Percentiles rank a stretch among this genome's conserved stretches.
Evolutionary conservation across 2,329 filamentous ascomycete species (phyloP).

Genomic region (Neonectria magnoliae): DNA sequence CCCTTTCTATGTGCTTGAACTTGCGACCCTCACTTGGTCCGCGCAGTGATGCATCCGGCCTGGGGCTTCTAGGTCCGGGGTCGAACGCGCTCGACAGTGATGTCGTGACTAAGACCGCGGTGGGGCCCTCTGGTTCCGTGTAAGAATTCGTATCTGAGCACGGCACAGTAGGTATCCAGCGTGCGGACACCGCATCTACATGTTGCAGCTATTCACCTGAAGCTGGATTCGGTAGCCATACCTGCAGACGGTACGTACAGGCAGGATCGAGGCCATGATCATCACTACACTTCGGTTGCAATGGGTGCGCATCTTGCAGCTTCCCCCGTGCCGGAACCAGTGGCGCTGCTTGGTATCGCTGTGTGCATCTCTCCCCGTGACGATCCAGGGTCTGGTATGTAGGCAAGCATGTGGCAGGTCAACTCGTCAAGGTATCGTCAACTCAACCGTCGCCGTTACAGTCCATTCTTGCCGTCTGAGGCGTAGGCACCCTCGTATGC

Average conservation of each 20-base stretch:
- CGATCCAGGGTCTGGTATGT: neutral
- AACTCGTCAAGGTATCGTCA: neutral
- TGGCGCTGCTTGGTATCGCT: neutral
- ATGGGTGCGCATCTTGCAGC: neutral
- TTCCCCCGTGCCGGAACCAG: neutral
- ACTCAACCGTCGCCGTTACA: neutral
- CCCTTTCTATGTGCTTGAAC: constrained; percentile 14
- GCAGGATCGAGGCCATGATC: constrained; percentile 4
- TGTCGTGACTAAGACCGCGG: constrained; percentile 1
- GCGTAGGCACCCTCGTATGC: neutral
- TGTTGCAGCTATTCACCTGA: constrained; percentile 18
- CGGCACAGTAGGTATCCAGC: neutral
- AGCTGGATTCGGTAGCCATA: constrained; percentile 20
- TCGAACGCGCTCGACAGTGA: constrained; percentile 5
- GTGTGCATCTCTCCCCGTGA: neutral
- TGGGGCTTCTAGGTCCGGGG: constrained; percentile 26
- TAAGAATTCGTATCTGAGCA: constrained; percentile 10
- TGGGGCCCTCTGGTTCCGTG: neutral
- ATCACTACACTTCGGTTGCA: neutral
- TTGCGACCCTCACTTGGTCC: constrained; percentile 22
- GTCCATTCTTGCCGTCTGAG: neutral
- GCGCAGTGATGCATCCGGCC: constrained; percentile 20
- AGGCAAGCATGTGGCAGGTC: neutral
- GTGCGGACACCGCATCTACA: constrained; percentile 9
- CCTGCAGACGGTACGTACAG: constrained; percentile 3